Base-by-base conservation (phyloP, 139 green algal genomes). In the Pleodorina starrii region DNA sequence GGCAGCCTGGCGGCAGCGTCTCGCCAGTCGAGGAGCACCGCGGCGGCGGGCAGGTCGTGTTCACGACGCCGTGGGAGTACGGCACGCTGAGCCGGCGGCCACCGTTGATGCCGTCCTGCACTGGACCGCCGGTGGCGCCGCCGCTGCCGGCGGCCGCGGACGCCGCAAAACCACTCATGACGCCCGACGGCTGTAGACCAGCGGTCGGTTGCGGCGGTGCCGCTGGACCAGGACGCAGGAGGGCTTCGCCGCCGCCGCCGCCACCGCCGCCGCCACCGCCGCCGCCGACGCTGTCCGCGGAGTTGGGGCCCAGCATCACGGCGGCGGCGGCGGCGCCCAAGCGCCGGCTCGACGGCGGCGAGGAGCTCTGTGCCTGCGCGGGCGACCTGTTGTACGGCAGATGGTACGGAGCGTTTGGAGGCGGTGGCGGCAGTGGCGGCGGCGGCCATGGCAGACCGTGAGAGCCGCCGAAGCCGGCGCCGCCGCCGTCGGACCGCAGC, bases 61-160 rank as follows among this genome's bases (percentile, higher is more conserved):
- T 66, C 4, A 86, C 57, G 23, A 75, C 40, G 16, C 79, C 79
- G 38, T 86, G 79, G 0, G 77, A 85, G 35, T 73, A 85, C 23
- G 51, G 51, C 77, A 73, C 12, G 17, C 16, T 38, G 40, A 40
- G 32, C 76, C 9, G 11, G 44, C 5, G 25, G 25, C 9, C 73
- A 27, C 7, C 29, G 29, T 9, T 68, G 32, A 3, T 48, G 48
- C 76, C 48, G 12, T 57, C 48, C 11, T 23, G 21, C 57, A 69
- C 23, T 29, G 57, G 21, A 32, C 21, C 19, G 57, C 7, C 63
- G 29, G 9, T 29, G 63, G 9, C n/a, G n/a, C n/a, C n/a, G n/a
- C n/a, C n/a, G n/a, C n/a, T n/a, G n/a, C n/a, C n/a, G n/a, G n/a
- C 27, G 40, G 40, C 72, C 16, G 19, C 40, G 35, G 14, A 46